Base-by-base conservation (phyloP, 2,329 filamentous ascomycete species). In the Emergomyces orientalis region DNA sequence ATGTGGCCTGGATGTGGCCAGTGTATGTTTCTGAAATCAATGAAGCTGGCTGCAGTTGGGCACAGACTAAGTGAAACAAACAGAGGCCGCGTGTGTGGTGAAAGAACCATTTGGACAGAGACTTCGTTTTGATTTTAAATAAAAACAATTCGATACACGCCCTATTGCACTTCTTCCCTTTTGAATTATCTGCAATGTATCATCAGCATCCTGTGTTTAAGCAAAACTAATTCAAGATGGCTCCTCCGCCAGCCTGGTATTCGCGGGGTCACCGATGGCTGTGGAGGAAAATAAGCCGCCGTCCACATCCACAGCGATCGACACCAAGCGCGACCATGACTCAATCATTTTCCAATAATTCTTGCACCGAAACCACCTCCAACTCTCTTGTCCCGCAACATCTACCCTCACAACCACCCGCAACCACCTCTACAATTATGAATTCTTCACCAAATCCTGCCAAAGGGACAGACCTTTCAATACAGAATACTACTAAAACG, bases 381-480 rank as follows among this genome's bases (percentile, higher is more conserved):
- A 13, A 59, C 41, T 11, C 22, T 51, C 22, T 14, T 27, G 22
- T 51, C 9, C 45, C 37, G n/a, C 57, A 25, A 60, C 39, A 52
- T 11, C 39, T 17, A 25, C 37, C 34, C 11, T 27, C 34, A 51
- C 47, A 30, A 30, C 47, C 11, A 51, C 13, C 22, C 9, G 45
- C 27, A 57, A 8, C 22, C n/a, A 7, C n/a, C n/a, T 39, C 59
- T 52, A 41, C 45, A n/a, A 27, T 30, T 8, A 61, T 64, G 60
- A 0, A 65, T 64, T 17, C 63, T 67, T 22, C 45, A 39, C 25
- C 34, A 41, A 22, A 59, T 34, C 32, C 57, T 49, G 57, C 27
- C 19, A 37, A n/a, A 19, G 41, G 32, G 17, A 27, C 57, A 60
- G n/a, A 52, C 34, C 7, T 4, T 52, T 60, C 59, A 25, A 30